These are phyloP conservation scores for Centaurea solstitialis DNA, from an alignment of 129 eudicot species.

Conservation along the genomic window DNA sequence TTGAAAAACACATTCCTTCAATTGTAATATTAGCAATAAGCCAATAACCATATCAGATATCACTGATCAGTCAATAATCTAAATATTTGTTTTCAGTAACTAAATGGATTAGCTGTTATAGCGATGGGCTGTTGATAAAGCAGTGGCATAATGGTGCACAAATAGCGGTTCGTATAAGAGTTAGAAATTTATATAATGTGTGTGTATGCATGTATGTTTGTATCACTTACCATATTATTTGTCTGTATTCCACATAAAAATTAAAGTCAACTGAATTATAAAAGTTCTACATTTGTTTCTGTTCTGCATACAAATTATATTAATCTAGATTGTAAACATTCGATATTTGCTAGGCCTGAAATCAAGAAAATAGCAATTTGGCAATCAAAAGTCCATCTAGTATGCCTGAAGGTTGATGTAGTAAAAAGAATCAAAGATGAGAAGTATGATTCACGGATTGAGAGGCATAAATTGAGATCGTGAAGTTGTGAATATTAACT, in stretches of 20 bases:
- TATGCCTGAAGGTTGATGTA: background rate
- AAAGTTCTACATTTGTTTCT: background rate
- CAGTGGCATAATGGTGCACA: background rate
- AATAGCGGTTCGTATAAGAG: background rate
- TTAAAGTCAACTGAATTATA: background rate
- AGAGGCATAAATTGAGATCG: background rate
- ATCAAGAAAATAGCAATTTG: background rate
- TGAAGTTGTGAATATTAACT: background rate
- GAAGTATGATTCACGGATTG: background rate
- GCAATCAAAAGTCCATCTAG: background rate
- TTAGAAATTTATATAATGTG: background rate
- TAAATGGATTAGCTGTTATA: background rate
- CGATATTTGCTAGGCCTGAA: background rate
- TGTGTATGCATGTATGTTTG: too few species aligned
- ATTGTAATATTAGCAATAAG: background rate
- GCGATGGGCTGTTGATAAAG: background rate
- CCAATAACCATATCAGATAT: conserved; percentile 25
- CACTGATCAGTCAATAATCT: background rate
- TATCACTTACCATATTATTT: too few species aligned
- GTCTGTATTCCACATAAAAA: background rate
- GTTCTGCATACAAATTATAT: background rate
- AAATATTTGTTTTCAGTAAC: background rate
- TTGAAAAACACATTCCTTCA: background rate
- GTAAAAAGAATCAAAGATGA: background rate
- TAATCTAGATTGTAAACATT: background rate